Evolutionary conservation across 1,284 basidiomycete genomes (phyloP).

Genomic region (Pulveroboletus sp.): DNA sequence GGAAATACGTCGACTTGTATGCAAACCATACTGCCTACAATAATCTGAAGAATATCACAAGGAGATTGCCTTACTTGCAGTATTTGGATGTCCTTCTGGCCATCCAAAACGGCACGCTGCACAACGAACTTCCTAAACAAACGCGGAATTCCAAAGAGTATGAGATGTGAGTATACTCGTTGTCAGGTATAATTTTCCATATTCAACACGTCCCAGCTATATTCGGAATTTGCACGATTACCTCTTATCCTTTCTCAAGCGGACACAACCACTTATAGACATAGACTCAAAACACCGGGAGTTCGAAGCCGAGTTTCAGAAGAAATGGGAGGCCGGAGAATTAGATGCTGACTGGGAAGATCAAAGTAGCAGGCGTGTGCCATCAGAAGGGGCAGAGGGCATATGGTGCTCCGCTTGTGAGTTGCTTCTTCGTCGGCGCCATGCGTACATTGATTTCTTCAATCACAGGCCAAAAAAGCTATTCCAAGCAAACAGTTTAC

Average conservation of each 20-base stretch:
- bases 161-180: slow-evolving; percentile 60
- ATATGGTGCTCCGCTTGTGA: slow-evolving; percentile 97
- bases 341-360: slow-evolving; percentile 78
- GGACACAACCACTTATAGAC: slow-evolving; percentile 87
- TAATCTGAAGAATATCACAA: slow-evolving; percentile 84
- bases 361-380: slow-evolving; percentile 39
- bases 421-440: slow-evolving; percentile 37
- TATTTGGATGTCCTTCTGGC: slow-evolving; percentile 84
- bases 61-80: slow-evolving; percentile 84
- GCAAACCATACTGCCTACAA: slow-evolving; percentile 85
- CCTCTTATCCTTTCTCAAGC: slow-evolving; percentile 83
- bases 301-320: slow-evolving; percentile 71
- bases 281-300: slow-evolving; percentile 68
- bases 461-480: slow-evolving; percentile 80
- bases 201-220: slow-evolving; percentile 55
- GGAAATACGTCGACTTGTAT: slow-evolving; percentile 94
- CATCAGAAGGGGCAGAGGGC: slow-evolving; percentile 52
- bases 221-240: slow-evolving; percentile 83
- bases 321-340: slow-evolving; percentile 78
- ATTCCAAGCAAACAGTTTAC: slow-evolving; percentile 97
- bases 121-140: slow-evolving; percentile 73
- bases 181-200: neutral
- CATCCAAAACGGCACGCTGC: slow-evolving; percentile 57
- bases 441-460: slow-evolving; percentile 11
- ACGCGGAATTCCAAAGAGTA: slow-evolving; percentile 77